Percentiles rank a stretch among this genome's conserved stretches.
phyloP scores from a whole-genome alignment of 495 filamentous ascomycete species.

The Trichoderma asperelloides region DNA sequence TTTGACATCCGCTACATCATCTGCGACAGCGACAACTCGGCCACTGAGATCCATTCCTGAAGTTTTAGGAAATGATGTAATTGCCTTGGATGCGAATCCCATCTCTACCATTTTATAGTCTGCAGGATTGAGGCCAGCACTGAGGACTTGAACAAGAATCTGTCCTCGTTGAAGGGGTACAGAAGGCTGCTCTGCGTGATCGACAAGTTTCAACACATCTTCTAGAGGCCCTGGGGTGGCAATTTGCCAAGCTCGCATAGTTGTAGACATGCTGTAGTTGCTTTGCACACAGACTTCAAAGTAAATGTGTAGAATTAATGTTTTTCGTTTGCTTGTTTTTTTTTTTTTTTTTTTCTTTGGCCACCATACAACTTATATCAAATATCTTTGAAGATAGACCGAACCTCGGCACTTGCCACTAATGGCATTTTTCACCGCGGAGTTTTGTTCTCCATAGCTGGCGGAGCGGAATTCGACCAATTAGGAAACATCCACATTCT shows the following conservation, averaged over 20 bases:
- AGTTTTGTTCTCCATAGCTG: not conserved
- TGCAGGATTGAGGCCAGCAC: slow-evolving; percentile 50
- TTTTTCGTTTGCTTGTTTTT: no score
- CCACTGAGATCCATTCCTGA: slow-evolving; percentile 54
- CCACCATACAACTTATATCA: not conserved
- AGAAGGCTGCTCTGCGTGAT: not conserved
- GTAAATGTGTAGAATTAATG: no score
- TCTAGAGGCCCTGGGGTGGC: not conserved
- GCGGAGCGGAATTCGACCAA: not conserved
- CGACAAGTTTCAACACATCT: not conserved
- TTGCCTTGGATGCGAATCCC: slow-evolving; percentile 28
- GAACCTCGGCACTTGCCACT: not conserved
- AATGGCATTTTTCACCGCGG: not conserved
- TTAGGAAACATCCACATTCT: not conserved
- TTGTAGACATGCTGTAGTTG: not conserved
- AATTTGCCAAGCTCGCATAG: not conserved
- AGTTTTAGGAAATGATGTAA: slow-evolving; percentile 27
- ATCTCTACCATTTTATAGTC: slow-evolving; percentile 57
- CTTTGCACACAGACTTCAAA: not conserved
- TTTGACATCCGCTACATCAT: slow-evolving; percentile 21
- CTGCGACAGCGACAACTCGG: slow-evolving; percentile 36
- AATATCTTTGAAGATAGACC: not conserved
- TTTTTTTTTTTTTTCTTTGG: not conserved
- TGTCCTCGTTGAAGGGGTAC: not conserved
- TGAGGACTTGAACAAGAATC: slow-evolving; percentile 45